Percentiles rank a stretch among this genome's conserved stretches.
These are phyloP conservation scores for Medicago truncatula DNA, from an alignment of 306 rosid species.

Conservation along the genomic window DNA sequence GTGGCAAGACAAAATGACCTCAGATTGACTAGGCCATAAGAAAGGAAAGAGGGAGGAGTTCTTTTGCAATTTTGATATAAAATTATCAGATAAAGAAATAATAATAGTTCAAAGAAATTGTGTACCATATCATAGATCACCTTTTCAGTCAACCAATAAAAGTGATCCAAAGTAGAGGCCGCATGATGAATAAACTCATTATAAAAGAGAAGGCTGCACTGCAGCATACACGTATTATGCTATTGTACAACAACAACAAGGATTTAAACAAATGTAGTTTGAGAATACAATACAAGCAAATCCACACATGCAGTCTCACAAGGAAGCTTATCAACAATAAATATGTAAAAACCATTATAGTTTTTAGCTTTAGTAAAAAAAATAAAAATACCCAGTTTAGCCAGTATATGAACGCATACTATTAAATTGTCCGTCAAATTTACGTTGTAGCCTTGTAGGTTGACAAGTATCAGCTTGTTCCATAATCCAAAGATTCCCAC, in stretches of 20 bases:
- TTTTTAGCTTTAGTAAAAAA: not conserved
- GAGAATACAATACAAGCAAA: conserved; percentile 20
- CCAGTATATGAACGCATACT: conserved; percentile 38
- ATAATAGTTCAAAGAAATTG: not conserved
- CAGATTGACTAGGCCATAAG: not conserved
- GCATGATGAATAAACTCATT: not conserved
- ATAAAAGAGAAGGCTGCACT: conserved; percentile 1
- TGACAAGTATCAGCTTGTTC: conserved; percentile 60
- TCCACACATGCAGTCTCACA: conserved; percentile 29
- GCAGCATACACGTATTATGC: conserved; percentile 18
- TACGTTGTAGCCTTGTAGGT: conserved; percentile 30
- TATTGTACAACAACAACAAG: conserved; percentile 17
- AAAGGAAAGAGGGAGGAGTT: not conserved
- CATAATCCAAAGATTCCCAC: conserved; percentile 81
- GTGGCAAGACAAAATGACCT: too few species aligned
- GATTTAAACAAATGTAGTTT: conserved; percentile 1
- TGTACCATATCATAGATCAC: not conserved
- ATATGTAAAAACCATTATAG: conserved; percentile 36
- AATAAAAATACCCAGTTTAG: conserved; percentile 4
- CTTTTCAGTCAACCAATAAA: not conserved
- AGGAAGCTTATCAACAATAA: conserved; percentile 34
- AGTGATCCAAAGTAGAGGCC: conserved; percentile 1
- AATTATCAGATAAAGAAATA: not conserved
- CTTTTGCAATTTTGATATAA: not conserved
- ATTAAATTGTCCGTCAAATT: conserved; percentile 37